Conservation (phyloP, 495 filamentous ascomycete species). For the Tuber aestivum region DNA sequence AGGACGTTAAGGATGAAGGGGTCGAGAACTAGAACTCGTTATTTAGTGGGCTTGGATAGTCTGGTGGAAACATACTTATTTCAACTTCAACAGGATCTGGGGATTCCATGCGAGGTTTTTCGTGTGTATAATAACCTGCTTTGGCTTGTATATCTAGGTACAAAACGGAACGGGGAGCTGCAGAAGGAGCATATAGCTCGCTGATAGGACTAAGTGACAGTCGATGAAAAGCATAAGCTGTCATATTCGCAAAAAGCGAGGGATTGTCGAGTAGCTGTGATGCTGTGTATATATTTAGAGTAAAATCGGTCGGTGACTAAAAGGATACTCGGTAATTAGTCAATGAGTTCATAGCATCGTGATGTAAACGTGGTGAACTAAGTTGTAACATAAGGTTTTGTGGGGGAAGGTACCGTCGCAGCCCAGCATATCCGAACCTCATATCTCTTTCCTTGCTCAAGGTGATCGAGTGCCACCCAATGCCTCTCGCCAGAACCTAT, state of each 20-base stretch:
- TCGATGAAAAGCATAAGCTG: slow-evolving; percentile 29
- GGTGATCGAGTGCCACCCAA: slow-evolving; percentile 77
- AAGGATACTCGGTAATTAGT: slow-evolving; percentile 4
- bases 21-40: slow-evolving; percentile 59
- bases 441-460: slow-evolving; percentile 69
- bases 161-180: slow-evolving; percentile 52
- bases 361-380: neutral
- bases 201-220: slow-evolving; percentile 12
- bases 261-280: slow-evolving; percentile 34
- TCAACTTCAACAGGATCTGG: slow-evolving; percentile 73
- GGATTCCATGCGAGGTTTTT: slow-evolving; percentile 66
- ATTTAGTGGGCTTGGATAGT: slow-evolving; percentile 8
- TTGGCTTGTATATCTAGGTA: slow-evolving; percentile 70
- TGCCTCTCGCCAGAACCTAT: slow-evolving; percentile 53
- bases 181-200: slow-evolving; percentile 13
- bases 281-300: slow-evolving; percentile 54
- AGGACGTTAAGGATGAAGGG: slow-evolving; percentile 69
- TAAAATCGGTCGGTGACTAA: slow-evolving; percentile 85
- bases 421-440: slow-evolving; percentile 93
- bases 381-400: slow-evolving; percentile 6
- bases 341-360: slow-evolving; percentile 1
- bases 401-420: slow-evolving; percentile 60
- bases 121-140: slow-evolving; percentile 74
- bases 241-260: slow-evolving; percentile 31
- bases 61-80: slow-evolving; percentile 51